These are phyloP conservation scores for Theileria parva DNA, from an alignment of 169 alveolate species.

Conservation along the genomic window DNA sequence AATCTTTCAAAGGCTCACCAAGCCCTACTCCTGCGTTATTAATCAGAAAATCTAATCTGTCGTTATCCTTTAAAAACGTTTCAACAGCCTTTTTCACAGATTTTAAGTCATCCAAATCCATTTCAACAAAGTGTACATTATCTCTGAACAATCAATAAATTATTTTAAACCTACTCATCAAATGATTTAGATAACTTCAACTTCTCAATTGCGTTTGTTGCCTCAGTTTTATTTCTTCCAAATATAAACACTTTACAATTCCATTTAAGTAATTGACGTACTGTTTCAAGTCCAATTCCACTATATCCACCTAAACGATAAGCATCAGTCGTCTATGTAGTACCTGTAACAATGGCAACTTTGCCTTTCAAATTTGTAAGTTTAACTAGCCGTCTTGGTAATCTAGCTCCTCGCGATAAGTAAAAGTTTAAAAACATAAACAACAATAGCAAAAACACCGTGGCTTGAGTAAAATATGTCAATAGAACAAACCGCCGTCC, in stretches of 20 bases:
- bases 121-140: slow-evolving; percentile 42
- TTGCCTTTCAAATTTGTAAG: slow-evolving; percentile 18
- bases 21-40: slow-evolving; percentile 52
- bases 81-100: slow-evolving; percentile 35
- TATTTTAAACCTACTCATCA: slow-evolving; percentile 13
- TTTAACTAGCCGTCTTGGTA: neutral
- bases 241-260: slow-evolving; percentile 51
- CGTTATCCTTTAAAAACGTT: slow-evolving; percentile 12
- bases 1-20: neutral
- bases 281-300: slow-evolving; percentile 49
- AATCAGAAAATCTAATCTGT: slow-evolving; percentile 41
- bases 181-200: slow-evolving; percentile 20
- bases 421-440: neutral
- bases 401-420: slow-evolving; percentile 16
- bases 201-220: slow-evolving; percentile 48
- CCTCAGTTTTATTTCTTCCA: slow-evolving; percentile 49
- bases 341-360: slow-evolving; percentile 21
- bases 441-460: slow-evolving; percentile 18
- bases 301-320: slow-evolving; percentile 31
- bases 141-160: slow-evolving; percentile 8
- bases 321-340: neutral
- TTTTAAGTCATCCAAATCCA: slow-evolving; percentile 43
- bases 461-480: neutral
- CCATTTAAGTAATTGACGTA: slow-evolving; percentile 34
- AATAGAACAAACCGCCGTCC: neutral